Percentiles rank a stretch among this genome's conserved stretches.
These are phyloP conservation scores for Backusella parvicylindrica DNA, from an alignment of 192 early-diverging fungal species.

Conservation along the genomic window DNA sequence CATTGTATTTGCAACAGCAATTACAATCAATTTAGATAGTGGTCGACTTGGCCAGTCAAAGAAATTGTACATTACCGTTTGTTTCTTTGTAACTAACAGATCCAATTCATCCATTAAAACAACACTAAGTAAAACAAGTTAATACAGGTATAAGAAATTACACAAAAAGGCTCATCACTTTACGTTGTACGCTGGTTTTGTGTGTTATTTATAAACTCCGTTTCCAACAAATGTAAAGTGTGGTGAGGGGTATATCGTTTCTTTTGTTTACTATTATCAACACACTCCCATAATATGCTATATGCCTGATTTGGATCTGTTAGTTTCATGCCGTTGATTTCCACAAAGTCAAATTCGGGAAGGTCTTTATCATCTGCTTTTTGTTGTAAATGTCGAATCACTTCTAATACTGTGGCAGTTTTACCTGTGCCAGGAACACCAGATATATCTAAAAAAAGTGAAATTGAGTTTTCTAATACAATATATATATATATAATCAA, in stretches of 20 bases:
- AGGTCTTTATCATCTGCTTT: slow-evolving; percentile 56
- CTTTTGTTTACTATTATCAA: slow-evolving; percentile 38
- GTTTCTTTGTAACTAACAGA: slow-evolving; percentile 86
- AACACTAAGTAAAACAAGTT: slow-evolving; percentile 51
- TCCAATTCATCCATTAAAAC: slow-evolving; percentile 98
- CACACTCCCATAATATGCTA: slow-evolving; percentile 72
- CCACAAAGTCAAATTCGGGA: slow-evolving; percentile 81
- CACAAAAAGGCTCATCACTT: slow-evolving; percentile 21
- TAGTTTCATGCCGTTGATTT: slow-evolving; percentile 98
- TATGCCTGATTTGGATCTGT: slow-evolving; percentile 90
- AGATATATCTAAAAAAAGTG: slow-evolving; percentile 69
- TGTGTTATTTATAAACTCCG: slow-evolving; percentile 57
- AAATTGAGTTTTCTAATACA: background rate
- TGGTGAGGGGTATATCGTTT: slow-evolving; percentile 67
- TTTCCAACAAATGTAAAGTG: slow-evolving; percentile 74
- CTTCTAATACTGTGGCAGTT: slow-evolving; percentile 89
- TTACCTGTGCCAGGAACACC: slow-evolving; percentile 98
- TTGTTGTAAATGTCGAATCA: slow-evolving; percentile 69
- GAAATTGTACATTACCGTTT: slow-evolving; percentile 96
- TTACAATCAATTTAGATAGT: slow-evolving; percentile 81
- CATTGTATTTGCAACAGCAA: slow-evolving; percentile 99
- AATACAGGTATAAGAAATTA: background rate
- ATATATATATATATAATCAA: background rate
- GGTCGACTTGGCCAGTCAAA: slow-evolving; percentile 94
- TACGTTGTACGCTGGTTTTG: slow-evolving; percentile 25